phyloP scores from a whole-genome alignment of 2,329 filamentous ascomycete genomes.

The Madurella mycetomatis region DNA sequence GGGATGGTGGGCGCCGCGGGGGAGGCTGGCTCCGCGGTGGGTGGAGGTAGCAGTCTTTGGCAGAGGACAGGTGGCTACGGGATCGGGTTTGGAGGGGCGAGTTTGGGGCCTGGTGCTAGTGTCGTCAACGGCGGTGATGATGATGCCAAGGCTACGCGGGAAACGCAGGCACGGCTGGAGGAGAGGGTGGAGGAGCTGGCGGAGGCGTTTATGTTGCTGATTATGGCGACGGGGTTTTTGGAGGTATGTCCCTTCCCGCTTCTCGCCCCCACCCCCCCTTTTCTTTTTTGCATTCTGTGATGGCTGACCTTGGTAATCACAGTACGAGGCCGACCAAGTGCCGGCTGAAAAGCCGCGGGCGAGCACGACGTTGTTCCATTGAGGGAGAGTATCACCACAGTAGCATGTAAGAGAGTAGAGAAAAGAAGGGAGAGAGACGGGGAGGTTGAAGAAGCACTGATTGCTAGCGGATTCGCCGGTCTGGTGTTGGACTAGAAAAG shows the following conservation, averaged over 20 bases:
- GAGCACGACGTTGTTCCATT: slow-evolving; percentile 17
- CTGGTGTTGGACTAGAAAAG: background rate
- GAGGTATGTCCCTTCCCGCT: slow-evolving; percentile 58
- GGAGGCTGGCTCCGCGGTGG: too few species aligned
- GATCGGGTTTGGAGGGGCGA: background rate
- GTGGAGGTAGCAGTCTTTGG: background rate
- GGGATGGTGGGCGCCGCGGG: slow-evolving; percentile 40
- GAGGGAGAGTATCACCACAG: background rate
- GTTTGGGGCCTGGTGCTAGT: too few species aligned
- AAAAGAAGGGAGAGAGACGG: background rate
- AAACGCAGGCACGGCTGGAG: slow-evolving; percentile 41
- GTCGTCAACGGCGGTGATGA: background rate
- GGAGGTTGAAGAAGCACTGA: background rate
- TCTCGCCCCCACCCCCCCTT: slow-evolving; percentile 4
- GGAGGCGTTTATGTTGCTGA: slow-evolving; percentile 78
- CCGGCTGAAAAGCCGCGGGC: slow-evolving; percentile 22
- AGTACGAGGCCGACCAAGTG: slow-evolving; percentile 25
- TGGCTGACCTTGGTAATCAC: slow-evolving; percentile 3
- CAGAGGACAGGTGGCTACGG: background rate
- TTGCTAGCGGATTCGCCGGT: background rate
- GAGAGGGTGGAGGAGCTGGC: slow-evolving; percentile 70
- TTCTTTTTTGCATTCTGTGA: background rate
- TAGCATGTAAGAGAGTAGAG: background rate
- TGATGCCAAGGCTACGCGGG: background rate
- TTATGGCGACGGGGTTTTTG: slow-evolving; percentile 77